Evolutionary conservation across 331 rosid genomes (phyloP), one percentile per base, ranked within the genome.

Genomic region (Spiraea crenata): DNA sequence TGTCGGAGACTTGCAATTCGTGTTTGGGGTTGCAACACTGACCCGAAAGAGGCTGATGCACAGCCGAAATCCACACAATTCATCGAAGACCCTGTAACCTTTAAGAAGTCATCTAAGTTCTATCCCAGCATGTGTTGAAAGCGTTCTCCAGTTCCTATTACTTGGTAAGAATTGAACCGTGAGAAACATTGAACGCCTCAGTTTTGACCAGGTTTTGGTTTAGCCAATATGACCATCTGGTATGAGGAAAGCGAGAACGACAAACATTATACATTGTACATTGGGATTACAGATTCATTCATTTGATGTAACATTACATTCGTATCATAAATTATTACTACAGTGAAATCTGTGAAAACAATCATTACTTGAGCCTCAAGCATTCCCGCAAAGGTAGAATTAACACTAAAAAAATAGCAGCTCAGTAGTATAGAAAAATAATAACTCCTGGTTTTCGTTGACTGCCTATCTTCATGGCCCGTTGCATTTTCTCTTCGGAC

Each of bases 11-110:
- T 93, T 1, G 81, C 85, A 0, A 69, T 91, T 65, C 86, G 96
- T 55, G 77, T 93, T 65, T 93, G 99, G 99, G 99, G 99, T 78
- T 87, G 97, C 85, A 83, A 84, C 81, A 79, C 96, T 11, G 60
- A 91, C 74, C 3, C 74, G 76, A 85, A 79, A 76, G 96, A 87
- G 38, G 87, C 77, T 12, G 87, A 79, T 77, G 74, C 79, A 52
- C 76, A 3, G 7, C 8, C 77, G 0, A 61, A 82, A 73, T 72
- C 92, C 14, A 83, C 42, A 19, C 82, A 79, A 59, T 77, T 52
- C 76, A 83, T 93, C 75, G 67, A 79, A 72, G 95, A 91, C 79
- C 57, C 79, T 16, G 81, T 46, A 20, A 81, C 83, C 67, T 87
- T 89, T 55, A 93, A 91, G 92, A 74, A 14, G 79, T 84, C 91